Evolutionary conservation across 345 rosid species (phyloP).

Genomic region (Nasturtium officinale): DNA sequence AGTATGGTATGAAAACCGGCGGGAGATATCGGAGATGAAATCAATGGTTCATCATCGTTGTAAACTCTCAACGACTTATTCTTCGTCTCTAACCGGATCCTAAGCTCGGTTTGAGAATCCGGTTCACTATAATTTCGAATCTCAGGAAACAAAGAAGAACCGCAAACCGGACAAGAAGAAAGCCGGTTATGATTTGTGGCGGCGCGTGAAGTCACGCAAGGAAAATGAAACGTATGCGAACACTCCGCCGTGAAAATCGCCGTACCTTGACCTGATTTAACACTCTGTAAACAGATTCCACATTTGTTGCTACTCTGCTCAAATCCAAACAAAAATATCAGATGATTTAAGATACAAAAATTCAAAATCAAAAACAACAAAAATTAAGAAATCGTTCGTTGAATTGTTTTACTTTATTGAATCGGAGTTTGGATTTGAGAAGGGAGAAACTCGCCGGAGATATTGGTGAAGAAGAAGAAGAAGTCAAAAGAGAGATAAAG

Average conservation of each 20-base stretch:
- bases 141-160: conserved; percentile 47
- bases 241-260: conserved; percentile 98
- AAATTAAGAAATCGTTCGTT: neutral
- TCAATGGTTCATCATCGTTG: conserved; percentile 78
- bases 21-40: conserved; percentile 57
- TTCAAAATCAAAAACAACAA: neutral
- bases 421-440: conserved; percentile 65
- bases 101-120: conserved; percentile 22
- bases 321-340: neutral
- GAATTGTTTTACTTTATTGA: conserved; percentile 52
- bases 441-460: conserved; percentile 76
- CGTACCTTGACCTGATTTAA: conserved; percentile 72
- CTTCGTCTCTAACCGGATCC: conserved; percentile 13
- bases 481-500: conserved; percentile 34
- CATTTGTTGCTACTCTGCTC: conserved; percentile 44
- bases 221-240: conserved; percentile 77
- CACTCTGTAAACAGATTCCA: conserved; percentile 70
- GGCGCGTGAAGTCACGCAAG: conserved; percentile 62
- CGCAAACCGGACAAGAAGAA: conserved; percentile 67
- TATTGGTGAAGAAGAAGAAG: conserved; percentile 58
- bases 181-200: conserved; percentile 39
- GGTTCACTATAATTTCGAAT: conserved; percentile 25
- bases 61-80: conserved; percentile 57
- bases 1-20: conserved; percentile 71
- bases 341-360: neutral